Conservation (phyloP, 345 rosid genomes). For the Boechera stricta region DNA sequence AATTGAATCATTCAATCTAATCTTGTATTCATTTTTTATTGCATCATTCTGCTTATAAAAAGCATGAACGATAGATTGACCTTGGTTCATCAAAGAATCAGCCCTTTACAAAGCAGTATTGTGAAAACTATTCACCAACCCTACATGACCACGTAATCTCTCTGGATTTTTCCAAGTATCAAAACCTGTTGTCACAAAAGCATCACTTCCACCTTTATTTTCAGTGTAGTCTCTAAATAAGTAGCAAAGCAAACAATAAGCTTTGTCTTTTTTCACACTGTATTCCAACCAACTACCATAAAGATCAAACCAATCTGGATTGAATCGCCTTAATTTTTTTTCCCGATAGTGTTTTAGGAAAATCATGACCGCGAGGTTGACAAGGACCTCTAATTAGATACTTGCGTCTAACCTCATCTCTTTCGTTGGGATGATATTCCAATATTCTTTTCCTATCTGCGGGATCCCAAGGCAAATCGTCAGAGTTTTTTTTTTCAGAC, state of each 20-base stretch:
- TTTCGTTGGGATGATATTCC: not conserved
- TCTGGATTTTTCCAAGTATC: too few species aligned
- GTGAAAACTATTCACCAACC: too few species aligned
- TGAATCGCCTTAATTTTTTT: not conserved
- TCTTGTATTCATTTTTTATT: too few species aligned
- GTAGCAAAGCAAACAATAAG: not conserved
- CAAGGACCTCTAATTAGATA: not conserved
- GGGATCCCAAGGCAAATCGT: not conserved
- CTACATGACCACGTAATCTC: too few species aligned
- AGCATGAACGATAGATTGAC: too few species aligned
- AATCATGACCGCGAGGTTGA: not conserved
- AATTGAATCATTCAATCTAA: too few species aligned
- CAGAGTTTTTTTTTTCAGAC: too few species aligned
- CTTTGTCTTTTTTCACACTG: not conserved
- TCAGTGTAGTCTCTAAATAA: not conserved
- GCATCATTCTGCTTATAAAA: too few species aligned
- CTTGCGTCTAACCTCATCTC: not conserved
- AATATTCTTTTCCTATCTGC: not conserved
- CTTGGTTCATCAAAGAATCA: too few species aligned
- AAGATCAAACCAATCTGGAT: not conserved
- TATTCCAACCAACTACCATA: not conserved
- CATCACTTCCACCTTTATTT: too few species aligned
- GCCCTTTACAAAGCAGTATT: too few species aligned
- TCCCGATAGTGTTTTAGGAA: not conserved
- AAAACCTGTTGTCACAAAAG: too few species aligned